Conservation (phyloP, 345 rosid species). For the Brassica carinata region DNA sequence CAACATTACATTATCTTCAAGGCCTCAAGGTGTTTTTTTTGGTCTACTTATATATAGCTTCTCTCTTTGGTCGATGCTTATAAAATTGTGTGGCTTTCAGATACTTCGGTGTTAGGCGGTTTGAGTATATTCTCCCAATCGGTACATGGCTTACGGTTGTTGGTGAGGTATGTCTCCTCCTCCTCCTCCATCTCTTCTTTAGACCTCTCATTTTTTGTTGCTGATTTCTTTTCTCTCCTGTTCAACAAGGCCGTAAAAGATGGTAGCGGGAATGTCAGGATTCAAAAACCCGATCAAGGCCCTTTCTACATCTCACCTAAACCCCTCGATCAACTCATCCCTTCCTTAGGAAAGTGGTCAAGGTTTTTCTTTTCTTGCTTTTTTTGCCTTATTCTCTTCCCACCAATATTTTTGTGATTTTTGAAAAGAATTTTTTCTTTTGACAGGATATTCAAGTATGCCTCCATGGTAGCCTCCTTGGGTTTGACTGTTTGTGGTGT, state of each 20-base stretch:
- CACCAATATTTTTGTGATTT: no score
- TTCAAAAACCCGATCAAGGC: conserved; percentile 76
- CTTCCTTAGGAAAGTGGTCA: conserved; percentile 76
- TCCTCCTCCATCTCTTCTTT: no score
- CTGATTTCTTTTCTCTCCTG: no score
- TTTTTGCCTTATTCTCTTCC: not conserved
- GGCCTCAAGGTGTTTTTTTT: conserved; percentile 89
- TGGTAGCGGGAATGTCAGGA: conserved; percentile 66
- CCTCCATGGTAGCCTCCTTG: conserved; percentile 50
- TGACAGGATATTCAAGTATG: conserved; percentile 67
- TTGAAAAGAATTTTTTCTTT: no score
- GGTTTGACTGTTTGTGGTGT: conserved; percentile 62
- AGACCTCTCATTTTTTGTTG: not conserved
- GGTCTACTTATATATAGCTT: not conserved
- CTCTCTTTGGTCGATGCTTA: not conserved
- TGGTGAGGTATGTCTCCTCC: conserved; percentile 71
- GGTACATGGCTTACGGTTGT: conserved; percentile 82
- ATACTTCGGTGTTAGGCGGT: conserved; percentile 86
- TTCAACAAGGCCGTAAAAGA: conserved; percentile 67
- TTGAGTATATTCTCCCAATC: conserved; percentile 77
- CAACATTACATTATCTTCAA: conserved; percentile 67
- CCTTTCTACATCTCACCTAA: conserved; percentile 79
- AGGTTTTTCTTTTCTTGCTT: conserved; percentile 45
- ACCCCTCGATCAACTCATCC: conserved; percentile 67
- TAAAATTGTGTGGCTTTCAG: conserved; percentile 41